Conservation (phyloP, 345 rosid species). For the Kandelia obovata region DNA sequence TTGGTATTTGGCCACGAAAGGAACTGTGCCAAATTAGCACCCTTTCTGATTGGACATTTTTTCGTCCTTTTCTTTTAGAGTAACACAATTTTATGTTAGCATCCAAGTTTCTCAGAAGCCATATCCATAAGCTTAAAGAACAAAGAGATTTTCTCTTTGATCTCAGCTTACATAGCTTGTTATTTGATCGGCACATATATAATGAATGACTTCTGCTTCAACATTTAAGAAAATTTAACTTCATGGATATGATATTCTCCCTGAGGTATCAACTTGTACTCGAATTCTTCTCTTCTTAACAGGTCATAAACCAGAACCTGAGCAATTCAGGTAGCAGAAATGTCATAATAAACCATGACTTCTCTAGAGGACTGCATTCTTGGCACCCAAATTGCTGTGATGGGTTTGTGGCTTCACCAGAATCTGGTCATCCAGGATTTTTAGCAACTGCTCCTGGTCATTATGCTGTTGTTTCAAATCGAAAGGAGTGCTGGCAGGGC, state of each 20-base stretch:
- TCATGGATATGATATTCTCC: conserved; percentile 3
- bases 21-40: too few species aligned
- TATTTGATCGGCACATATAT: background rate
- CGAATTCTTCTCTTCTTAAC: conserved; percentile 18
- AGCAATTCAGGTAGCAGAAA: conserved; percentile 15
- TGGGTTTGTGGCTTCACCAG: conserved; percentile 53
- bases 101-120: too few species aligned
- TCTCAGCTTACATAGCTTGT: too few species aligned
- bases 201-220: background rate
- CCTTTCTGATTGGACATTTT: too few species aligned
- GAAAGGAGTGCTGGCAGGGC: conserved; percentile 92
- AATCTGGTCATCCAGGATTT: conserved; percentile 33
- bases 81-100: too few species aligned
- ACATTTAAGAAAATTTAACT: background rate
- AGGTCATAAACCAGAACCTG: conserved; percentile 34
- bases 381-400: conserved; percentile 81
- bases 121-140: too few species aligned
- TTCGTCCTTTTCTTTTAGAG: too few species aligned
- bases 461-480: conserved; percentile 71
- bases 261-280: background rate
- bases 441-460: conserved; percentile 30
- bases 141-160: too few species aligned
- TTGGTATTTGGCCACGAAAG: too few species aligned
- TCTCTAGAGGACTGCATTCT: conserved; percentile 60
- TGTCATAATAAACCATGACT: conserved; percentile 59